These are phyloP conservation scores for Pseudozyma hubeiensis DNA, from an alignment of 1,284 basidiomycete genomes.

Conservation along the genomic window DNA sequence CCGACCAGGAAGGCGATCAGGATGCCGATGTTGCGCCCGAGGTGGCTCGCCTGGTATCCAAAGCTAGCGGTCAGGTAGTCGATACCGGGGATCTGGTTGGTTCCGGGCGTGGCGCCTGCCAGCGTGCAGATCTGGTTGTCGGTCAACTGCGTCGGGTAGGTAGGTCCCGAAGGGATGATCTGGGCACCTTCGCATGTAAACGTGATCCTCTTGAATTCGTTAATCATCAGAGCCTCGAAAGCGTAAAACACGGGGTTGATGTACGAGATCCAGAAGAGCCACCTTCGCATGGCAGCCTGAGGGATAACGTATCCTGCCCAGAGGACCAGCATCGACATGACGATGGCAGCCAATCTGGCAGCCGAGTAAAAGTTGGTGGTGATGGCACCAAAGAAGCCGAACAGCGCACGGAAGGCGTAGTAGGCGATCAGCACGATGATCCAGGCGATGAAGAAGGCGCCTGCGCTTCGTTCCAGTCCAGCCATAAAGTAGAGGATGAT, in stretches of 20 bases:
- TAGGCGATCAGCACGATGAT: slow-evolving; percentile 68
- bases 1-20: slow-evolving; percentile 67
- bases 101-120: slow-evolving; percentile 70
- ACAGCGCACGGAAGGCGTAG: slow-evolving; percentile 57
- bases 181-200: slow-evolving; percentile 52
- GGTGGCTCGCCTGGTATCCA: slow-evolving; percentile 73
- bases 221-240: slow-evolving; percentile 76
- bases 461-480: slow-evolving; percentile 44
- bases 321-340: slow-evolving; percentile 55
- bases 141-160: slow-evolving; percentile 41
- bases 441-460: slow-evolving; percentile 73
- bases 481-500: slow-evolving; percentile 69
- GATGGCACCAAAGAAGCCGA: slow-evolving; percentile 55
- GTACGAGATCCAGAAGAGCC: slow-evolving; percentile 79
- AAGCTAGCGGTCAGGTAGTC: slow-evolving; percentile 74
- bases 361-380: slow-evolving; percentile 56
- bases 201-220: slow-evolving; percentile 70
- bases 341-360: slow-evolving; percentile 55
- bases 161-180: slow-evolving; percentile 41
- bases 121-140: slow-evolving; percentile 69
- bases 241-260: slow-evolving; percentile 75
- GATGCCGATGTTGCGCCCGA: slow-evolving; percentile 72
- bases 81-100: slow-evolving; percentile 70
- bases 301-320: slow-evolving; percentile 62
- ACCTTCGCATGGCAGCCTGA: slow-evolving; percentile 78